A percentile compares a stretch with the other conserved stretches of the same genome.
phyloP scores from a whole-genome alignment of 768 basidiomycete species.

The Terana coerulea region DNA sequence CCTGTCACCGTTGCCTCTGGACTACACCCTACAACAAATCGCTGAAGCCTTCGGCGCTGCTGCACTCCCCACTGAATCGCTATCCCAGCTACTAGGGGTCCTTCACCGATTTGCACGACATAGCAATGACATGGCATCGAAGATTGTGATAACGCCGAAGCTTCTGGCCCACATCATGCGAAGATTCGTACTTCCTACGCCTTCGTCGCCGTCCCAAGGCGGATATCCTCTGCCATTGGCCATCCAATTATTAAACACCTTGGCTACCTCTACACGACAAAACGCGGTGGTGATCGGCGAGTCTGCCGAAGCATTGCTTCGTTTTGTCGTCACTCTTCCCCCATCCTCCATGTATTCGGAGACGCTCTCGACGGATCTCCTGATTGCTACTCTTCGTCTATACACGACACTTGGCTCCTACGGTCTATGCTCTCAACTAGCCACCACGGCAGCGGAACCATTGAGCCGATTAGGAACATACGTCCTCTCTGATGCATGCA shows the following conservation, averaged over 20 bases:
- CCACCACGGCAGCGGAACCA: constrained; percentile 57
- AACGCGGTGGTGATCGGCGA: constrained; percentile 58
- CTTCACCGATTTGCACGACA: constrained; percentile 60
- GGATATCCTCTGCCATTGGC: constrained; percentile 42
- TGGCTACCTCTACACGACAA: constrained; percentile 63
- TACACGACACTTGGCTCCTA: constrained; percentile 70
- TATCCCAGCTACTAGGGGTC: constrained; percentile 54
- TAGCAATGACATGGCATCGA: constrained; percentile 47
- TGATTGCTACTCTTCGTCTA: constrained; percentile 55
- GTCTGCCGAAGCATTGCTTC: constrained; percentile 61
- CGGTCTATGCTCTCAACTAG: constrained; percentile 70
- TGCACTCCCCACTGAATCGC: constrained; percentile 44
- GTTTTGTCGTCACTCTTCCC: constrained; percentile 64
- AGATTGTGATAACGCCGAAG: constrained; percentile 47
- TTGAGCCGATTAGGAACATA: constrained; percentile 49
- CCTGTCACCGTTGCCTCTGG: constrained; percentile 34
- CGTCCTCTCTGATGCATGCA: constrained; percentile 35
- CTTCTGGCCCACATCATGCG: constrained; percentile 50
- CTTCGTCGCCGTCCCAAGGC: constrained; percentile 31
- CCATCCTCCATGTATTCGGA: constrained; percentile 35
- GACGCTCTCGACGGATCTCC: constrained; percentile 40
- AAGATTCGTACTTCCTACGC: constrained; percentile 53
- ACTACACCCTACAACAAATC: constrained; percentile 51
- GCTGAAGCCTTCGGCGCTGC: constrained; percentile 35
- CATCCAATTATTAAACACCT: constrained; percentile 49